phyloP scores from a whole-genome alignment of 1,284 basidiomycete species.

The Moesziomyces sp. region DNA sequence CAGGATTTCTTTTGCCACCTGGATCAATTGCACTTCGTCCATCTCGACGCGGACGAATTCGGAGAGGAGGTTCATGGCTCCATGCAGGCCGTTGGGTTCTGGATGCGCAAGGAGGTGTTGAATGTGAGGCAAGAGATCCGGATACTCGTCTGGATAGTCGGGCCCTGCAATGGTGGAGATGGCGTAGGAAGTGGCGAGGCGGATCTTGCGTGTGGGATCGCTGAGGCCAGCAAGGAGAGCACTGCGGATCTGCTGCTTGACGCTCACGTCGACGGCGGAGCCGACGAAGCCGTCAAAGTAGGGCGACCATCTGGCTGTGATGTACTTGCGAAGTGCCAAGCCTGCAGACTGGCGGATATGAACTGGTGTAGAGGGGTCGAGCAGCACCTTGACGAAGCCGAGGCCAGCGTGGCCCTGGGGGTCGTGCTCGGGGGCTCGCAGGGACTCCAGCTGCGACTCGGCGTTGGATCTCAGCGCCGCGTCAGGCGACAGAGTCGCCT shows the following conservation, averaged over 20 bases:
- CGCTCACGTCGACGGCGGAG: constrained; percentile 35
- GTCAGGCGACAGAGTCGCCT: constrained; percentile 50
- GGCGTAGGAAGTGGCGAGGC: constrained; percentile 56
- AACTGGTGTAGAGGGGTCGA: constrained; percentile 17
- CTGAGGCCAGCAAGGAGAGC: constrained; percentile 51
- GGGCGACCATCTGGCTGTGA: constrained; percentile 61
- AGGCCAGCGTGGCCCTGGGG: constrained; percentile 30
- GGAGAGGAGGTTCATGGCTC: constrained; percentile 60
- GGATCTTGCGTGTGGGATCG: constrained; percentile 53
- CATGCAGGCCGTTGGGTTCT: constrained; percentile 47
- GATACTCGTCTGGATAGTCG: constrained; percentile 65
- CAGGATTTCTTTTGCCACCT: constrained; percentile 57
- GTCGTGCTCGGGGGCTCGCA: constrained; percentile 36
- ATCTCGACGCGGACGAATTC: constrained; percentile 64
- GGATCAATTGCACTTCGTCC: constrained; percentile 64
- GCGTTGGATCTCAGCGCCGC: constrained; percentile 31
- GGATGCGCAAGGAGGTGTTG: constrained; percentile 44
- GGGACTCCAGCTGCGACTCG: constrained; percentile 42
- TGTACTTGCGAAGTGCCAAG: constrained; percentile 56
- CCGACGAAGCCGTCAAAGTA: constrained; percentile 57
- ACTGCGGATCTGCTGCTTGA: constrained; percentile 54
- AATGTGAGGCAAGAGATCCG: constrained; percentile 56
- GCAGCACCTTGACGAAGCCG: constrained; percentile 42
- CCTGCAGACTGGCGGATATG: constrained; percentile 60
- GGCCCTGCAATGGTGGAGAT: constrained; percentile 57